phyloP scores from a whole-genome alignment of 2,329 filamentous ascomycete species.

The Fusarium pseudoanthophilum region DNA sequence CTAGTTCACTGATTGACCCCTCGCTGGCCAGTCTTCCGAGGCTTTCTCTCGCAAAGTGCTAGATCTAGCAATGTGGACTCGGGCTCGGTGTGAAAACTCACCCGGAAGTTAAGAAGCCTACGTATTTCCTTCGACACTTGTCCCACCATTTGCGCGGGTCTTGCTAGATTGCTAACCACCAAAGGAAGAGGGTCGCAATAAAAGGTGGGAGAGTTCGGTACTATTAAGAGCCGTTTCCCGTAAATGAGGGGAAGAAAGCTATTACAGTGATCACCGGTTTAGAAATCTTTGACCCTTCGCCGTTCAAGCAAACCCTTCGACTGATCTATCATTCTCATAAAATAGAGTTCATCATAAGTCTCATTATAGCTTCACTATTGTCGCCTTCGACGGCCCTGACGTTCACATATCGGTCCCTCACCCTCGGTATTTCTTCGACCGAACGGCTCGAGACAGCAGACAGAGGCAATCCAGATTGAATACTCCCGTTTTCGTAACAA shows the following conservation, averaged over 20 bases:
- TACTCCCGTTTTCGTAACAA: background rate
- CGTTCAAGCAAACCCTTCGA: background rate
- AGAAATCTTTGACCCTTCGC: background rate
- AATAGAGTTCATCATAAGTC: background rate
- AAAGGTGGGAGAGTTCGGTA: slow-evolving; percentile 23
- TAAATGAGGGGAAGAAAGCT: slow-evolving; percentile 23
- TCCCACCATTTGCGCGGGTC: slow-evolving; percentile 36
- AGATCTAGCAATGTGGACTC: slow-evolving; percentile 8
- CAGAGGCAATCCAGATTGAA: background rate
- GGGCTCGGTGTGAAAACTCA: slow-evolving; percentile 15
- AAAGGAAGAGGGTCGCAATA: slow-evolving; percentile 16
- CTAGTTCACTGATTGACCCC: slow-evolving; percentile 9
- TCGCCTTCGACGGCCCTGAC: background rate
- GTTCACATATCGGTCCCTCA: background rate
- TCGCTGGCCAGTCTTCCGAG: slow-evolving; percentile 22
- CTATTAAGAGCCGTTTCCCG: slow-evolving; percentile 36
- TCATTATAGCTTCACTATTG: background rate
- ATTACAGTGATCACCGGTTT: background rate
- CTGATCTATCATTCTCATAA: background rate
- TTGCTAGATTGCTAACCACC: slow-evolving; percentile 29
- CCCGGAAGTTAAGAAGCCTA: background rate
- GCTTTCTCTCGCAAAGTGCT: background rate
- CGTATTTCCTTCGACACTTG: slow-evolving; percentile 4
- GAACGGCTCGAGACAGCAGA: background rate
- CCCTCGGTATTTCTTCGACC: background rate